Evolutionary conservation across 495 filamentous ascomycete species (phyloP).

Genomic region (Mytilinidion resinicola): DNA sequence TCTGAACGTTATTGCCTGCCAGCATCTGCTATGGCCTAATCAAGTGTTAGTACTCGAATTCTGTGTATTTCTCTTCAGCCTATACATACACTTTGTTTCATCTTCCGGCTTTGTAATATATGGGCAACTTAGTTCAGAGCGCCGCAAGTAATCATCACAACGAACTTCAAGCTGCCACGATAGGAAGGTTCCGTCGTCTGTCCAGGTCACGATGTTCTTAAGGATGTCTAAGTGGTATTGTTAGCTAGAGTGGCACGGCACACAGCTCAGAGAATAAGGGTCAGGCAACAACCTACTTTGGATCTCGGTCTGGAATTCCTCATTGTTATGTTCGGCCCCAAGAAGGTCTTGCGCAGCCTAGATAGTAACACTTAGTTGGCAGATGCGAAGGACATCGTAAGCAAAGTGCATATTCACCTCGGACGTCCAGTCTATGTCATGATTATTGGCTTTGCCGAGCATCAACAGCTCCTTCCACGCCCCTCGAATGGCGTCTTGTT

Average conservation of each 20-base stretch:
- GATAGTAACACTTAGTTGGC: neutral
- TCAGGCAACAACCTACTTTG: neutral
- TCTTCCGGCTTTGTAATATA: neutral
- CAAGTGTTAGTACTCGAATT: neutral
- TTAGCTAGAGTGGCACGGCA: neutral
- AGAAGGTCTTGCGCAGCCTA: constrained; percentile 4
- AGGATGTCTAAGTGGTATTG: neutral
- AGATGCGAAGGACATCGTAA: neutral
- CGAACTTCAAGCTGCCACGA: constrained; percentile 5
- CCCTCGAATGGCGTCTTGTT: neutral
- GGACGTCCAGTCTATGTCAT: constrained; percentile 3
- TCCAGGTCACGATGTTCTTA: constrained; percentile 8
- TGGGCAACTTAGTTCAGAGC: neutral
- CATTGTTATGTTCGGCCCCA: constrained; percentile 2
- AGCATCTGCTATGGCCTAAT: constrained; percentile 7
- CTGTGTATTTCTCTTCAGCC: neutral
- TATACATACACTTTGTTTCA: neutral
- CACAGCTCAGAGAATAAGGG: too few species aligned
- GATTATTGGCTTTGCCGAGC: constrained; percentile 3
- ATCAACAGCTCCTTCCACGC: constrained; percentile 8
- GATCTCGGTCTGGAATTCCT: constrained; percentile 5
- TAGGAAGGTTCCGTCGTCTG: constrained; percentile 5
- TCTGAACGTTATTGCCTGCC: neutral
- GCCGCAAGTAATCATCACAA: constrained; percentile 9
- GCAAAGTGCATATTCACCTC: constrained; percentile 2